Base-by-base conservation (phyloP, 768 basidiomycete species). In the Artomyces pyxidatus region DNA sequence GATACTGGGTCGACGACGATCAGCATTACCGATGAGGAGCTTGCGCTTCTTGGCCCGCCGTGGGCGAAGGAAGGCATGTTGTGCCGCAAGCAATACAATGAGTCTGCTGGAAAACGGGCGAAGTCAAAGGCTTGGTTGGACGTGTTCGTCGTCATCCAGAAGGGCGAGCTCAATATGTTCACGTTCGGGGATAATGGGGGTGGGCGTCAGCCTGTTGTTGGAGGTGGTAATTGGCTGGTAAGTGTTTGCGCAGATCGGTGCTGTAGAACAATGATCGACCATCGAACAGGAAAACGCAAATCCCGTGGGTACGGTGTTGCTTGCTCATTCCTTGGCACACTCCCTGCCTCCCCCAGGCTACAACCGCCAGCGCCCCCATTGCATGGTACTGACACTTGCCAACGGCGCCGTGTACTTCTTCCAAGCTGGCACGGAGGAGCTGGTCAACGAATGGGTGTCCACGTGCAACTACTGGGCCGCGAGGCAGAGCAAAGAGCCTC, bases 381-480 rank as follows among this genome's bases (percentile, higher is more conserved):
- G 93, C 64, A 95, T 99, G 83, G 91, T 92, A 10, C 70, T 99
- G 42, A 92, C 92, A 1, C 73, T 94, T 47, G 73, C 94, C 6
- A 82, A 81, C 56, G 92, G 93, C 9, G 90, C 84, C 3, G 87
- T 92, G n/a, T 95, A 85, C 66, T 96, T 97, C 71, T 96, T 96
- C 74, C 96, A 99, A 66, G 92, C 95, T 1, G 96, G 96, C 1
- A 99, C 96, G 3, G 95, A 96, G 60, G 95, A 97, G 57, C 79
- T 99, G n/a, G 93, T 96, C 43, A 88, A 88, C 59, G 96, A 99
- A 65, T 98, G 96, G 96, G 94, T 96, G 6, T 85, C 88, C 35
- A 96, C 96, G 0, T 97, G 95, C 77, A 99, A 98, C 70, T 99
- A 99, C 64, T 98, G 96, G 96, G 90, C 96, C 0, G 96, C 95